Evolutionary conservation across 345 rosid genomes (phyloP).

Genomic region (Hibiscus tridactylites): DNA sequence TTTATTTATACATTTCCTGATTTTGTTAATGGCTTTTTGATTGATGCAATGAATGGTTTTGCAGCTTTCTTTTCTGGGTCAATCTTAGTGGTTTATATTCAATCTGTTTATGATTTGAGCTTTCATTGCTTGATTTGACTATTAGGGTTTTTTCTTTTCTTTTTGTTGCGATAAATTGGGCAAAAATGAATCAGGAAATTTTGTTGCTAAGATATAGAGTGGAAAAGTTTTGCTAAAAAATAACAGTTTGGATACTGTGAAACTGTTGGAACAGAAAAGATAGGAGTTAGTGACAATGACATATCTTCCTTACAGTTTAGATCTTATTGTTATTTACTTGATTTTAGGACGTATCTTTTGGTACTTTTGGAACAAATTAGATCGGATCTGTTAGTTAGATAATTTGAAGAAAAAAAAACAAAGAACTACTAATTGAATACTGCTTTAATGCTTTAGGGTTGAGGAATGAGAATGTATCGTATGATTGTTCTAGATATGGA

Average conservation of each 20-base stretch:
- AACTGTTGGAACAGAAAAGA: not conserved
- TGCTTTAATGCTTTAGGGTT: not conserved
- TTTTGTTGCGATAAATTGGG: not conserved
- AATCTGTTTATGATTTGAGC: conserved; percentile 18
- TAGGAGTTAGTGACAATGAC: not conserved
- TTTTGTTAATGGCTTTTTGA: not conserved
- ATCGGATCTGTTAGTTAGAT: not conserved
- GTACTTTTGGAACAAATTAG: not conserved
- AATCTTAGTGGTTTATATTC: not conserved
- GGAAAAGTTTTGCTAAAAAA: not conserved
- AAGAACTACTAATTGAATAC: not conserved
- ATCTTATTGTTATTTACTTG: not conserved
- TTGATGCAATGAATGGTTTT: not conserved
- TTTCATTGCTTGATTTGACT: conserved; percentile 3
- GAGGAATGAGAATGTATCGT: not conserved
- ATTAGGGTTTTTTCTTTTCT: not conserved
- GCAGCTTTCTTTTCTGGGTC: not conserved
- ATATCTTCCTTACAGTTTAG: not conserved
- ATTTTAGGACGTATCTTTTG: not conserved
- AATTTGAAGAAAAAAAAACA: not conserved
- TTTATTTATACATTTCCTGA: not conserved
- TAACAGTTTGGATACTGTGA: not conserved
- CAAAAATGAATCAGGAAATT: not conserved
- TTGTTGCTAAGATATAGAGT: not conserved
- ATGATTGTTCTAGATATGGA: not conserved